Conservation (phyloP, 2,329 filamentous ascomycete genomes). For the Macrophomina tecta region DNA sequence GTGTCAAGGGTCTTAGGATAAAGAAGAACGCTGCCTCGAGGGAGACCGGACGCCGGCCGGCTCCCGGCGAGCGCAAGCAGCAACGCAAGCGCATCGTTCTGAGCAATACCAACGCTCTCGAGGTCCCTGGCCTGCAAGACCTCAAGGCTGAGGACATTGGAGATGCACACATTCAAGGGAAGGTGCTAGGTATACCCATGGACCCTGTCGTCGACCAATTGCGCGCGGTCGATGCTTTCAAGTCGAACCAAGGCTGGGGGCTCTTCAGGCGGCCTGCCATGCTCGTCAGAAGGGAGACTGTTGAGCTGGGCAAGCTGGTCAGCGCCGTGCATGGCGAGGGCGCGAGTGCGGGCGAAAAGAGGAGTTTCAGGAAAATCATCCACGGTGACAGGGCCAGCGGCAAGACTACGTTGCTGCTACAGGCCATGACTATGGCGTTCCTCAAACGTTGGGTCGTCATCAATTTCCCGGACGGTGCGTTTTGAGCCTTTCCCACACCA, state of each 20-base stretch:
- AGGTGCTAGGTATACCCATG: conserved; percentile 70
- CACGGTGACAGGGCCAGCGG: conserved; percentile 77
- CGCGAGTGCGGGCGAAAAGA: conserved; percentile 48
- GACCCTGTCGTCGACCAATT: conserved; percentile 77
- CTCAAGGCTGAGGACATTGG: conserved; percentile 61
- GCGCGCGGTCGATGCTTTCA: conserved; percentile 87
- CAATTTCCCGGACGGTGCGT: conserved; percentile 83
- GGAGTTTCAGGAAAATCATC: conserved; percentile 69
- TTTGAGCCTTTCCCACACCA: too few species aligned
- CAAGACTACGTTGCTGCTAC: conserved; percentile 85
- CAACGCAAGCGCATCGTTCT: conserved; percentile 87
- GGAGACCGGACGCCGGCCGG: conserved; percentile 61
- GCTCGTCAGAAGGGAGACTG: conserved; percentile 78
- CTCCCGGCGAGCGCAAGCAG: conserved; percentile 82
- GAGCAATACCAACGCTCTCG: conserved; percentile 90
- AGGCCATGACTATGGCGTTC: conserved; percentile 81
- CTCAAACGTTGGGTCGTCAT: conserved; percentile 88
- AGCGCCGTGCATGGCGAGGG: conserved; percentile 58
- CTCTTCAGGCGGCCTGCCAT: conserved; percentile 83
- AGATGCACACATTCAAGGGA: conserved; percentile 59
- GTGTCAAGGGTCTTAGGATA: conserved; percentile 47
- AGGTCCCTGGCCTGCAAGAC: conserved; percentile 71
- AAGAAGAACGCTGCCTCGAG: conserved; percentile 41
- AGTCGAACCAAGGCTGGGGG: conserved; percentile 84
- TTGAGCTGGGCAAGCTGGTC: conserved; percentile 65